Evolutionary conservation across 2,329 filamentous ascomycete species (phyloP), one percentile per base, ranked within the genome.

Genomic region (Sphaceloma murrayae): DNA sequence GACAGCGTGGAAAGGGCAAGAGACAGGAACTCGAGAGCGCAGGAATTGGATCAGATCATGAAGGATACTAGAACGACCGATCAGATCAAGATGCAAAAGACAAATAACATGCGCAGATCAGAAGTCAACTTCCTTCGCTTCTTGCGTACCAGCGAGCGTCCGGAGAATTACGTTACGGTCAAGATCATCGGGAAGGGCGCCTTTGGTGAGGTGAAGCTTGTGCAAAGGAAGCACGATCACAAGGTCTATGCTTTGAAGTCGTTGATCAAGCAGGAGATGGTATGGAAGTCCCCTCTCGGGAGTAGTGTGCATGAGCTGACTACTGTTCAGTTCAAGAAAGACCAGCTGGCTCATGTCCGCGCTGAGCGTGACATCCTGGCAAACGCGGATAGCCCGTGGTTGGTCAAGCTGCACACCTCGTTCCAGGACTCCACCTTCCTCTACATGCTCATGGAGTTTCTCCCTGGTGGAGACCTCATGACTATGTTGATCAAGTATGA

Each of bases 401-500:
- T 98, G 11, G 91, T 98, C 56, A 98, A 95, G 73, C 78, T 98
- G 50, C 94, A 85, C 69, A 95, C 91, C 9, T 96, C 91, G 1
- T 98, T 98, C 72, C 91, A 98, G 66, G 91, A 98, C 62, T 75
- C 77, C 34, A 89, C 91, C 53, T 98, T 95, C 68, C 72, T 98
- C 26, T 98, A 98, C 70, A 91, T 98, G 81, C 73, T 98, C 49
- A 98, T 98, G 91, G 91, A 98, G 67, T 98, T 96, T 67, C 75
- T 98, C 63, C 91, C 91, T 5, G 91, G 91, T 64, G 91, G 91
- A 64, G 91, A 98, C 68, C 66, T 98, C 62, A 98, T 98, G 91
- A 98, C 91, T 3, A 98, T 98, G 91, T 73, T 98, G 54, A 98
- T 98, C 70, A 98, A 96, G 73, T 98, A 98, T 60, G 91, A 98